These are phyloP conservation scores for Exsudoporus floridanus DNA, from an alignment of 1,284 basidiomycete species.

Conservation along the genomic window DNA sequence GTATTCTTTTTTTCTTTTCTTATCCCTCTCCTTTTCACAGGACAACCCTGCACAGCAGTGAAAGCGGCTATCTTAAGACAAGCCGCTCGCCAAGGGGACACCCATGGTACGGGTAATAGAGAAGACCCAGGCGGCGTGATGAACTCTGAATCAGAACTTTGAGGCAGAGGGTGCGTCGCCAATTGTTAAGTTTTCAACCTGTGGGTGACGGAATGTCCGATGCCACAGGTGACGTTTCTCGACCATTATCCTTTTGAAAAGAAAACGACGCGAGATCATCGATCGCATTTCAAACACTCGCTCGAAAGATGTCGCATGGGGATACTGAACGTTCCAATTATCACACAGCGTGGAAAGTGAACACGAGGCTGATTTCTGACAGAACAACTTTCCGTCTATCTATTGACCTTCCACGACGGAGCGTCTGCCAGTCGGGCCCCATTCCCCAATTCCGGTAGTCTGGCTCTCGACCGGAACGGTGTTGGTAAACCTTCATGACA, in stretches of 20 bases:
- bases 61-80: too few species aligned
- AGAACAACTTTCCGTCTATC: background rate
- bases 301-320: too few species aligned
- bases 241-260: background rate
- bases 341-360: background rate
- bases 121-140: slow-evolving; percentile 1
- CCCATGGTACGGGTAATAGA: background rate
- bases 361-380: background rate
- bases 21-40: too few species aligned
- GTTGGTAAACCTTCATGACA: background rate
- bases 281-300: background rate
- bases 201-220: background rate
- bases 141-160: background rate
- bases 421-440: background rate
- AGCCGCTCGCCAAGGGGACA: too few species aligned
- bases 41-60: too few species aligned
- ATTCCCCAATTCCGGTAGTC: slow-evolving; percentile 1
- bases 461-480: background rate
- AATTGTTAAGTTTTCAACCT: background rate
- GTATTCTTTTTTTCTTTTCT: too few species aligned
- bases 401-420: background rate
- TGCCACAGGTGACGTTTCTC: background rate
- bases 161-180: background rate
- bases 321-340: too few species aligned
- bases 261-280: background rate